These are phyloP conservation scores for Penicillium diatomitis DNA, from an alignment of 495 filamentous ascomycete species.

Conservation along the genomic window DNA sequence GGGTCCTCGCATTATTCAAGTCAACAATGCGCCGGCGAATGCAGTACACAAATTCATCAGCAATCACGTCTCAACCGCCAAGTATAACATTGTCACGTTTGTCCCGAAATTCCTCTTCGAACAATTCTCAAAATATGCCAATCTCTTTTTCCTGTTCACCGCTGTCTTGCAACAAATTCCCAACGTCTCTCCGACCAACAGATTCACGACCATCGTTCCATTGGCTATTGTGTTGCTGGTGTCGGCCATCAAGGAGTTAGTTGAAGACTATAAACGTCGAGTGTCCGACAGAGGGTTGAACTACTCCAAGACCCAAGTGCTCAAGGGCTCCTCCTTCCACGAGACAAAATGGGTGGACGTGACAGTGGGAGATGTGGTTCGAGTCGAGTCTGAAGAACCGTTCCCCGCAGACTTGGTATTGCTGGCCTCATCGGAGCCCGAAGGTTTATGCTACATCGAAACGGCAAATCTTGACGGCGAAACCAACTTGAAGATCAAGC, in stretches of 20 bases:
- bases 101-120: slow-evolving; percentile 96
- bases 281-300: slow-evolving; percentile 82
- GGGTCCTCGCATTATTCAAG: slow-evolving; percentile 85
- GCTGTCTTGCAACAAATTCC: slow-evolving; percentile 94
- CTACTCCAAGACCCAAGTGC: slow-evolving; percentile 72
- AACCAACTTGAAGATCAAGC: slow-evolving; percentile 98
- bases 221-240: slow-evolving; percentile 81
- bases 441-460: slow-evolving; percentile 98
- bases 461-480: slow-evolving; percentile 97
- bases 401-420: slow-evolving; percentile 94
- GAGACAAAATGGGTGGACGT: slow-evolving; percentile 91
- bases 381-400: slow-evolving; percentile 90
- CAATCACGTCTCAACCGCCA: slow-evolving; percentile 95
- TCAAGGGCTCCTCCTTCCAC: slow-evolving; percentile 77
- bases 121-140: slow-evolving; percentile 99
- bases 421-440: slow-evolving; percentile 89
- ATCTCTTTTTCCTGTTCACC: slow-evolving; percentile 98
- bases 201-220: slow-evolving; percentile 92
- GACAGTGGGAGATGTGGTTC: slow-evolving; percentile 84
- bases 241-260: slow-evolving; percentile 87
- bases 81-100: slow-evolving; percentile 95
- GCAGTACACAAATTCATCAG: slow-evolving; percentile 77
- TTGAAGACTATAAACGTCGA: slow-evolving; percentile 90
- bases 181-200: slow-evolving; percentile 86
- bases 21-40: slow-evolving; percentile 97